These are phyloP conservation scores for Gaultheria prostrata DNA, from an alignment of 148 eudicot genomes.

Conservation along the genomic window DNA sequence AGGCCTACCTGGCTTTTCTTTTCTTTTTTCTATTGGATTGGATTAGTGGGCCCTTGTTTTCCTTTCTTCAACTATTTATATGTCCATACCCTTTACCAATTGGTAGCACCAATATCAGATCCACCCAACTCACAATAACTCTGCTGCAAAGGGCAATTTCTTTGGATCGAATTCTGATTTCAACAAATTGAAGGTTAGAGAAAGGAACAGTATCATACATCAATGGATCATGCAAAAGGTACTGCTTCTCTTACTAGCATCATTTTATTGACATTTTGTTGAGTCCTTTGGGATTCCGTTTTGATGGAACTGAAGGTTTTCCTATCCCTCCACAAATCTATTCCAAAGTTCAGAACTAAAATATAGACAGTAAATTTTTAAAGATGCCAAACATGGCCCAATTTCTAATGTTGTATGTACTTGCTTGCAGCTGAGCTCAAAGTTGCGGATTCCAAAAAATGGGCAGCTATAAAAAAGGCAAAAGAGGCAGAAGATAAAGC, in stretches of 20 bases:
- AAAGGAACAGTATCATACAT: neutral
- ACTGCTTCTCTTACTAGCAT: neutral
- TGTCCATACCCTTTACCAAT: neutral
- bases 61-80: neutral
- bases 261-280: neutral
- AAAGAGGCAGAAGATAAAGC: neutral
- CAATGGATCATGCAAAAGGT: constrained; percentile 4
- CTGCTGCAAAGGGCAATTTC: neutral
- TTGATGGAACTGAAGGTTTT: neutral
- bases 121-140: neutral
- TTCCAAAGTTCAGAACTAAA: neutral
- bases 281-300: neutral
- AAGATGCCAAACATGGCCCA: neutral
- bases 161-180: neutral
- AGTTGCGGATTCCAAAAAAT: neutral
- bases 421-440: neutral
- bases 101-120: neutral
- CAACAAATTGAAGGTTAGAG: neutral
- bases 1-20: neutral
- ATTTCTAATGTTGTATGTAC: neutral
- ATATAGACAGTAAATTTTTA: neutral
- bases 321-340: neutral
- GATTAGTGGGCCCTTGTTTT: neutral
- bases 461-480: neutral
- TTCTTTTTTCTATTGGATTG: neutral